These are phyloP conservation scores for Teratosphaeria viscida DNA, from an alignment of 2,329 filamentous ascomycete species.

Conservation along the genomic window DNA sequence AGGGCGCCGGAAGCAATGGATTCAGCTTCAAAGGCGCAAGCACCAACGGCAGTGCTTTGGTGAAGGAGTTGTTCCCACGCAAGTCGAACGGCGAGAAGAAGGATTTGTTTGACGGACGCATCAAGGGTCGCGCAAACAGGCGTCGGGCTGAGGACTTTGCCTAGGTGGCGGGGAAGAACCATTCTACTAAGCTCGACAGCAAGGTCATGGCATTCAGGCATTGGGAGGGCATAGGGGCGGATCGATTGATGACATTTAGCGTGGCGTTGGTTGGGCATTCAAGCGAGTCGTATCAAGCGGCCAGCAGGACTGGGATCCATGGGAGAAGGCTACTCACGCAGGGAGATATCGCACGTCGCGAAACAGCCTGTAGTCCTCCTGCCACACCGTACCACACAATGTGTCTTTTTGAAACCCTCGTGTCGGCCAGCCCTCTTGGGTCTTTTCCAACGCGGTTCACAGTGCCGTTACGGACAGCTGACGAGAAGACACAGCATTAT, in stretches of 20 bases:
- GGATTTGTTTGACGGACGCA: slow-evolving; percentile 24
- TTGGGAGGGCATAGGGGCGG: not conserved
- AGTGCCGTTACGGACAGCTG: too few species aligned
- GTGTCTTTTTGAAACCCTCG: too few species aligned
- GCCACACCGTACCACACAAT: not conserved
- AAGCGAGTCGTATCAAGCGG: not conserved
- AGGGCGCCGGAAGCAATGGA: slow-evolving; percentile 15
- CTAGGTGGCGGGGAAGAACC: not conserved
- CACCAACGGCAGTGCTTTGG: slow-evolving; percentile 8
- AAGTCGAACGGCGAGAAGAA: slow-evolving; percentile 15
- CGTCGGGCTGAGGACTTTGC: slow-evolving; percentile 5
- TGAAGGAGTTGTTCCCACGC: slow-evolving; percentile 25
- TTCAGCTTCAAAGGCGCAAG: slow-evolving; percentile 24
- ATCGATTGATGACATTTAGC: not conserved
- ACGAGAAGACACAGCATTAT: too few species aligned
- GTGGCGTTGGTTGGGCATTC: slow-evolving; percentile 1
- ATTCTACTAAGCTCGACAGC: not conserved
- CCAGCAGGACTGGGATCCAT: not conserved
- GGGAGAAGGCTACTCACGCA: not conserved
- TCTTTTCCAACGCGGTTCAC: too few species aligned
- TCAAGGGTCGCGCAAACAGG: slow-evolving; percentile 20
- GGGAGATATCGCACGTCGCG: not conserved
- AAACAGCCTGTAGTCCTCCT: not conserved
- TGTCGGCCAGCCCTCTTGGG: too few species aligned
- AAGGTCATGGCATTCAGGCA: not conserved